Conservation (phyloP, 768 basidiomycete species). For the Dentipellis sp. region DNA sequence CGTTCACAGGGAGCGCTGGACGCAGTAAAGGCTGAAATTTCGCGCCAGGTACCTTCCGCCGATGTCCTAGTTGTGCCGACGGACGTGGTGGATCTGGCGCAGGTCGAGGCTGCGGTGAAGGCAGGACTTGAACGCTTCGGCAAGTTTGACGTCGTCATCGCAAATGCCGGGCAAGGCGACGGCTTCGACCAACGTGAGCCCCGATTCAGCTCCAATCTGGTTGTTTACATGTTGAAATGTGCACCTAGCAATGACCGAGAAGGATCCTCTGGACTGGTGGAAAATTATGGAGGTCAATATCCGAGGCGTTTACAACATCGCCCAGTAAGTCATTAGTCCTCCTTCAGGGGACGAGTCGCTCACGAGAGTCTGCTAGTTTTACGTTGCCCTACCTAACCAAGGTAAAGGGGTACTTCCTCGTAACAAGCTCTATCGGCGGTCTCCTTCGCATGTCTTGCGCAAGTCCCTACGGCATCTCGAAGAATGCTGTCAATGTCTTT, state of each 20-base stretch:
- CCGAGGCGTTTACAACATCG: conserved; percentile 4
- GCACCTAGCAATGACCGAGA: not conserved
- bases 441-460: not conserved
- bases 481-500: conserved; percentile 2
- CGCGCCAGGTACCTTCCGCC: not conserved
- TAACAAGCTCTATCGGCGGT: not conserved
- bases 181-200: not conserved
- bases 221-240: not conserved
- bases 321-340: not conserved
- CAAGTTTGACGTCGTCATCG: conserved; percentile 4
- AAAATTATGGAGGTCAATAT: conserved; percentile 4
- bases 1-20: conserved; percentile 1
- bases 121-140: not conserved
- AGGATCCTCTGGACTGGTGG: conserved; percentile 6
- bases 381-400: conserved; percentile 3
- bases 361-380: not conserved
- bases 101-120: not conserved
- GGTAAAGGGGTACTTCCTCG: not conserved
- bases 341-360: not conserved
- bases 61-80: not conserved
- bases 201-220: not conserved
- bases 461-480: conserved; percentile 7
- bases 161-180: not conserved
- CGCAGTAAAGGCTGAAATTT: not conserved
- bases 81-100: conserved; percentile 3